These are phyloP conservation scores for Raphanus hybrid DNA, from an alignment of 441 rosid genomes.

Conservation along the genomic window DNA sequence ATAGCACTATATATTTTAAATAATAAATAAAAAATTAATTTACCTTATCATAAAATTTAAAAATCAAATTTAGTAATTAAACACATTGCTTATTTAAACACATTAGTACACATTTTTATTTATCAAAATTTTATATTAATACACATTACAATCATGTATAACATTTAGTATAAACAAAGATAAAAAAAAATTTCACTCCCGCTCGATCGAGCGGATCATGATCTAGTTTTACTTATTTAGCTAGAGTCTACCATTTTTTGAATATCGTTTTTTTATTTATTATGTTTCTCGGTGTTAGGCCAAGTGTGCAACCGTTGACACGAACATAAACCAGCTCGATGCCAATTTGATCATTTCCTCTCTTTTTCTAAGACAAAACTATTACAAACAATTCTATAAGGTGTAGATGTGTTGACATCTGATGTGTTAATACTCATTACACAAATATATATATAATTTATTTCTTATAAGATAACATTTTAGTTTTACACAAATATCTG, in stretches of 20 bases:
- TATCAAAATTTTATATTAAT: no score
- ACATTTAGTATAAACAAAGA: no score
- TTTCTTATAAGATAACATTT: neutral
- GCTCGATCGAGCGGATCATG: no score
- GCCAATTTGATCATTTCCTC: slow-evolving; percentile 7
- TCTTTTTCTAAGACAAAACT: neutral
- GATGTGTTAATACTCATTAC: neutral
- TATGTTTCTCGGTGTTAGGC: slow-evolving; percentile 16
- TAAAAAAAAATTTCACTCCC: no score
- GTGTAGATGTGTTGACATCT: neutral
- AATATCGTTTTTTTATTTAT: neutral
- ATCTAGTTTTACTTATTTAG: neutral
- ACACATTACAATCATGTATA: no score
- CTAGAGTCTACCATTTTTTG: neutral
- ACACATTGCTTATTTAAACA: no score
- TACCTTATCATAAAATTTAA: no score
- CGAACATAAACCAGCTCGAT: slow-evolving; percentile 36
- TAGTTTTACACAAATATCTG: neutral
- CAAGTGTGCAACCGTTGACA: slow-evolving; percentile 42
- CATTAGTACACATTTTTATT: no score
- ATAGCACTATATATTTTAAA: no score
- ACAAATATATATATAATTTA: neutral
- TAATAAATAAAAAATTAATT: no score
- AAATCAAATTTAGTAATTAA: no score
- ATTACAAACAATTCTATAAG: neutral